Percentiles rank a stretch among this genome's conserved stretches.
phyloP scores from a whole-genome alignment of 2,329 filamentous ascomycete genomes.

The Alternaria triticina region DNA sequence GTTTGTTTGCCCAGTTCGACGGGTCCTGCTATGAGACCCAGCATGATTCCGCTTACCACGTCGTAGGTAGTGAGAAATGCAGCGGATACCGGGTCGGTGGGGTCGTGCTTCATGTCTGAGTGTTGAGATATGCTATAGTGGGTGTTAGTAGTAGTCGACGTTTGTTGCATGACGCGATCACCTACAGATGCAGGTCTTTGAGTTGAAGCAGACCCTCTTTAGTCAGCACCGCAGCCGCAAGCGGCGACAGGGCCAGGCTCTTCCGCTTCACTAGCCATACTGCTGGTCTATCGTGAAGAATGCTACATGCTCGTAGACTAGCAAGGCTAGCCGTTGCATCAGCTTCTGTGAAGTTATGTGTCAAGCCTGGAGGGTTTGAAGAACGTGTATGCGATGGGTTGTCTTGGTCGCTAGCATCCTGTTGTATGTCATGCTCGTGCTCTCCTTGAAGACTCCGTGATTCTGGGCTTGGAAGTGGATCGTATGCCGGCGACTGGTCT shows the following conservation, averaged over 20 bases:
- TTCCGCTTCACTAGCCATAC: constrained; percentile 37
- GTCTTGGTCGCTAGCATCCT: background rate
- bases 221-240: constrained; percentile 36
- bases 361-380: background rate
- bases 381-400: background rate
- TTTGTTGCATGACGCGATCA: background rate
- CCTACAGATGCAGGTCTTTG: constrained; percentile 39
- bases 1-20: constrained; percentile 27
- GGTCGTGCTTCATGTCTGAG: constrained; percentile 23
- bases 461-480: background rate
- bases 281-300: constrained; percentile 33
- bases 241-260: constrained; percentile 29
- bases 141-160: background rate
- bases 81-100: constrained; percentile 31
- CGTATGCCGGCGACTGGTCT: background rate
- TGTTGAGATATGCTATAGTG: constrained; percentile 17
- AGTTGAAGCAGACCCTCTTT: constrained; percentile 31
- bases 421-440: background rate
- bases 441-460: background rate
- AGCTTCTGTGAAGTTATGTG: background rate
- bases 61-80: constrained; percentile 31
- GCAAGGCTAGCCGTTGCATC: background rate
- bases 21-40: constrained; percentile 30
- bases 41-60: constrained; percentile 25
- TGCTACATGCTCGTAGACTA: constrained; percentile 25